Conservation (phyloP, 2,329 filamentous ascomycete genomes). For the Fusarium sulawesiense region DNA sequence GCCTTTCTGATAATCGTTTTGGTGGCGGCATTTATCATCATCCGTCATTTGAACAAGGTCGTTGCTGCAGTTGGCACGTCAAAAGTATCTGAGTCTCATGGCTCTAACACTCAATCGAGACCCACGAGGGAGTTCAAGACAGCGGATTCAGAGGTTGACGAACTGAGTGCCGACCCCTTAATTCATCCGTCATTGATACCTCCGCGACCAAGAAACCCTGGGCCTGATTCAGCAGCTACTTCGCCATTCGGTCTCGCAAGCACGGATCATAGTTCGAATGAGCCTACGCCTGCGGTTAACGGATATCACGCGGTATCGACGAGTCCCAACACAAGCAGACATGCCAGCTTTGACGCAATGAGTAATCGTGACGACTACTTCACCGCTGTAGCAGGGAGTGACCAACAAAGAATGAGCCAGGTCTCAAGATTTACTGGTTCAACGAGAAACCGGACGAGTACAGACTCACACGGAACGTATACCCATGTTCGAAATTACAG, state of each 20-base stretch:
- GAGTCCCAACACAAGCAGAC: conserved; percentile 44
- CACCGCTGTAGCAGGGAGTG: conserved; percentile 22
- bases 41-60: conserved; percentile 62
- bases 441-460: conserved; percentile 48
- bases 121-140: conserved; percentile 54
- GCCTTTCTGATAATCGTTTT: conserved; percentile 61
- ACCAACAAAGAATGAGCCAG: conserved; percentile 35
- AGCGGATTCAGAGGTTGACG: conserved; percentile 58
- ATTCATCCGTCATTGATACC: conserved; percentile 55
- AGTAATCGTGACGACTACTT: conserved; percentile 48
- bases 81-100: conserved; percentile 48
- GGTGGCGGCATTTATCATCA: conserved; percentile 59
- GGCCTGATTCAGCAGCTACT: conserved; percentile 31
- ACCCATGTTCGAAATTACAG: conserved; percentile 57
- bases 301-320: conserved; percentile 42
- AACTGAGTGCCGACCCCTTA: conserved; percentile 56
- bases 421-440: conserved; percentile 38
- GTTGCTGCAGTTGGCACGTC: conserved; percentile 55
- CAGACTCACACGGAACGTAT: conserved; percentile 54
- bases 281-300: conserved; percentile 42
- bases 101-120: conserved; percentile 46
- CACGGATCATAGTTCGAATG: conserved; percentile 46
- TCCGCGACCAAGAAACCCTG: conserved; percentile 43
- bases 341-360: conserved; percentile 47
- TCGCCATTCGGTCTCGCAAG: conserved; percentile 39